These are phyloP conservation scores for Botrytis squamosa DNA, from an alignment of 2,329 filamentous ascomycete genomes.

Conservation along the genomic window DNA sequence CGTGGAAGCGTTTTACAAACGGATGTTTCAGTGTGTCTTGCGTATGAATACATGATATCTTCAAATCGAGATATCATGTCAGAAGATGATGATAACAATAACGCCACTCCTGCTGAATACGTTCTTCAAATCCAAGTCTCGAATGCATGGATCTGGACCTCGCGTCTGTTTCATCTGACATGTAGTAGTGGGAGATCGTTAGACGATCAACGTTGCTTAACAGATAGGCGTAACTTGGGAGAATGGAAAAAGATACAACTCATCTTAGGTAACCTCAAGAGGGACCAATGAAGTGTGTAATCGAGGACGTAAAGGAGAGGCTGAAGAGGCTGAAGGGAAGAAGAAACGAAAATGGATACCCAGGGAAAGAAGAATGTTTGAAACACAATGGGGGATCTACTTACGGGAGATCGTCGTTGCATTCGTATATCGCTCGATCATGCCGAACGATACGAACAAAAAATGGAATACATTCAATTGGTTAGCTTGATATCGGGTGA, in stretches of 20 bases:
- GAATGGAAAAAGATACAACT: neutral
- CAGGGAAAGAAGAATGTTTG: neutral
- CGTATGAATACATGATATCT: neutral
- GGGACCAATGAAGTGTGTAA: neutral
- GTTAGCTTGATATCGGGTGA: neutral
- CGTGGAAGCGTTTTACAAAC: conserved; percentile 1
- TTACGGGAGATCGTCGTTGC: neutral
- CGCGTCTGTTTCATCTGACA: neutral
- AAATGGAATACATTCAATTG: neutral
- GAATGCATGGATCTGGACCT: neutral
- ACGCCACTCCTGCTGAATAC: neutral
- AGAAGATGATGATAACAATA: neutral
- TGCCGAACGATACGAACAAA: neutral
- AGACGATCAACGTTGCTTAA: neutral
- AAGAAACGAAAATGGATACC: neutral
- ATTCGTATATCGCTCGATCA: neutral
- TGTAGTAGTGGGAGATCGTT: neutral
- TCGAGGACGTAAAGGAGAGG: neutral
- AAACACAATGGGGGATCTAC: neutral
- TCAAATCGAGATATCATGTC: neutral
- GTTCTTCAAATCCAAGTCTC: neutral
- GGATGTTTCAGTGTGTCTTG: neutral
- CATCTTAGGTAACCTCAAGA: neutral
- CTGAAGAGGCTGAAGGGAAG: neutral
- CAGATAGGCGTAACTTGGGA: neutral